These are phyloP conservation scores for Microthlaspi erraticum DNA, from an alignment of 345 rosid species.

Conservation along the genomic window DNA sequence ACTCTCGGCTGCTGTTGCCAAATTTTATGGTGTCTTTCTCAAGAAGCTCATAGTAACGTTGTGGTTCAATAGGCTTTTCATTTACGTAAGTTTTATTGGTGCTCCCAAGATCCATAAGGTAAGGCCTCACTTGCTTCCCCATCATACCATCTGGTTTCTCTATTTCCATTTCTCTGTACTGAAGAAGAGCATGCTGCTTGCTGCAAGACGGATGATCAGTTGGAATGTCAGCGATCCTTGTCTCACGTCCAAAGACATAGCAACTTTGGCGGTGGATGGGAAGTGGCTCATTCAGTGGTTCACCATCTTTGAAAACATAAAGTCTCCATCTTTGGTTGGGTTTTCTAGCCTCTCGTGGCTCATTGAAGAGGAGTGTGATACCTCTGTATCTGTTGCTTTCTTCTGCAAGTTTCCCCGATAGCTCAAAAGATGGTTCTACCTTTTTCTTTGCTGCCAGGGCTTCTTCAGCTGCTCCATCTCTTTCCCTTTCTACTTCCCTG, in stretches of 20 bases:
- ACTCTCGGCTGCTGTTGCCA: constrained; percentile 95
- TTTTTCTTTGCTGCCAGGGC: constrained; percentile 82
- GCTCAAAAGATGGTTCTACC: constrained; percentile 90
- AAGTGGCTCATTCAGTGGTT: constrained; percentile 88
- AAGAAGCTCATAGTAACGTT: constrained; percentile 88
- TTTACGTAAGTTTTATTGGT: constrained; percentile 90
- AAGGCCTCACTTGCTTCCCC: constrained; percentile 77
- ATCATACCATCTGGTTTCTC: constrained; percentile 78
- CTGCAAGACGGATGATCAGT: constrained; percentile 99
- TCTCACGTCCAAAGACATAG: constrained; percentile 95
- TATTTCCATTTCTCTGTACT: constrained; percentile 77
- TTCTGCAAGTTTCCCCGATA: constrained; percentile 96
- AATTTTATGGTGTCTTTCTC: constrained; percentile 96
- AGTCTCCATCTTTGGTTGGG: constrained; percentile 90
- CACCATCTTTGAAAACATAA: constrained; percentile 88
- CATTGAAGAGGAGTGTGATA: constrained; percentile 80
- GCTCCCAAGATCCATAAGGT: constrained; percentile 97
- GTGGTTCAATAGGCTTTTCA: constrained; percentile 82
- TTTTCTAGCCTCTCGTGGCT: constrained; percentile 93
- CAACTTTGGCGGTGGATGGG: constrained; percentile 95
- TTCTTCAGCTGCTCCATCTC: constrained; percentile 82
- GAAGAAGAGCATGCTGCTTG: constrained; percentile 98
- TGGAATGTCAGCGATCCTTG: constrained; percentile 90
- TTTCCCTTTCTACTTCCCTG: constrained; percentile 47
- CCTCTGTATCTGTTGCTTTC: constrained; percentile 95